Percentiles rank a stretch among this genome's conserved stretches.
phyloP scores from a whole-genome alignment of 2,329 filamentous ascomycete genomes.

The Penicillium decumbens region DNA sequence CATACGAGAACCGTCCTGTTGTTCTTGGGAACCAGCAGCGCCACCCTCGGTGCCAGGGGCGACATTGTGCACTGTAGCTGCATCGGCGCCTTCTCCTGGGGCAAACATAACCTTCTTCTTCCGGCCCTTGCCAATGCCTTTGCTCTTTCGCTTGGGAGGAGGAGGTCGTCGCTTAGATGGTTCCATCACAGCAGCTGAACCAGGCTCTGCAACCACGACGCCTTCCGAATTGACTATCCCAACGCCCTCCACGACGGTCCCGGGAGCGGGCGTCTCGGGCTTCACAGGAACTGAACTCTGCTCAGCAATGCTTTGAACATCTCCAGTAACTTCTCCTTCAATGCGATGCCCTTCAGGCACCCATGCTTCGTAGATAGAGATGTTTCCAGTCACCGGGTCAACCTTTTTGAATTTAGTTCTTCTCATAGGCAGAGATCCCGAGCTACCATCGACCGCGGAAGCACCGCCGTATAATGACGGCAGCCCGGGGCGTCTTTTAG shows the following conservation, averaged over 20 bases:
- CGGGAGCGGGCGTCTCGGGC: conserved; percentile 48
- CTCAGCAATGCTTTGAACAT: conserved; percentile 47
- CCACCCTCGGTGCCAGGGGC: conserved; percentile 38
- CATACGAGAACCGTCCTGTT: conserved; percentile 43
- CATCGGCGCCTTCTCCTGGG: conserved; percentile 41
- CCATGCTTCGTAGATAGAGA: conserved; percentile 78
- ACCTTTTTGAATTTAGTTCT: conserved; percentile 74
- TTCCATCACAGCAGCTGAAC: conserved; percentile 43
- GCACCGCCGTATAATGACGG: conserved; percentile 47
- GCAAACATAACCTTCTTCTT: conserved; percentile 66
- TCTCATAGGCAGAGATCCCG: conserved; percentile 56
- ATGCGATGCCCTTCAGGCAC: conserved; percentile 73
- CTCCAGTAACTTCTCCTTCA: conserved; percentile 71
- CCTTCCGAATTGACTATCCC: conserved; percentile 59
- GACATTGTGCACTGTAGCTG: conserved; percentile 34
- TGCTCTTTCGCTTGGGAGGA: conserved; percentile 75
- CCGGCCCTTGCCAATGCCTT: conserved; percentile 70
- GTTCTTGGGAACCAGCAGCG: conserved; percentile 37
- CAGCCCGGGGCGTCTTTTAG: conserved; percentile 57
- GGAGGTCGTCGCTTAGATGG: conserved; percentile 61
- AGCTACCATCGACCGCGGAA: conserved; percentile 24
- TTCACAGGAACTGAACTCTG: conserved; percentile 34
- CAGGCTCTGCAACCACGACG: conserved; percentile 51
- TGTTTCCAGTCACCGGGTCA: conserved; percentile 70
- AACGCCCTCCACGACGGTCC: conserved; percentile 57